Conservation (phyloP, 805 yeast genomes). For the Starmerella stigmatis region DNA sequence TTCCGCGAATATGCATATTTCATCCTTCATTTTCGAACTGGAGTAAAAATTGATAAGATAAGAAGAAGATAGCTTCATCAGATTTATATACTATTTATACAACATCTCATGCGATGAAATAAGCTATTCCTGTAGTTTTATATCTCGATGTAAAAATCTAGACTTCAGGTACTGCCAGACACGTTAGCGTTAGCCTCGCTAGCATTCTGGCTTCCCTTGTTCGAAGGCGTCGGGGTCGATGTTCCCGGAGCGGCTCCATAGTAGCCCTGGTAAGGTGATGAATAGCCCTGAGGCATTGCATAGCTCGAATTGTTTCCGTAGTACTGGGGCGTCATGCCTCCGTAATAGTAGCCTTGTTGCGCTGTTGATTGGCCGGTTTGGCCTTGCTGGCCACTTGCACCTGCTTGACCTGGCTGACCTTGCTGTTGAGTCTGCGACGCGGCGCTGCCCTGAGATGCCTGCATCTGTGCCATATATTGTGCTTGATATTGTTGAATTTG, state of each 20-base stretch:
- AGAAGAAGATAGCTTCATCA: too few species aligned
- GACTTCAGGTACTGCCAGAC: not conserved
- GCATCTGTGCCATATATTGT: not conserved
- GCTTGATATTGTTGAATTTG: conserved; percentile 1
- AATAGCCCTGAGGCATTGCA: conserved; percentile 1
- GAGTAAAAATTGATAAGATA: too few species aligned
- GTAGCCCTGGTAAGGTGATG: not conserved
- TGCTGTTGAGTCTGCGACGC: too few species aligned
- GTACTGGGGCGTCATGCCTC: not conserved
- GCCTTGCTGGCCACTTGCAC: too few species aligned
- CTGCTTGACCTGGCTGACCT: not conserved
- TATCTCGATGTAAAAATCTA: too few species aligned
- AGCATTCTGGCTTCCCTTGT: not conserved
- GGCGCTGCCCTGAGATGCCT: not conserved
- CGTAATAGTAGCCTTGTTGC: not conserved
- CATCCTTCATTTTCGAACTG: too few species aligned
- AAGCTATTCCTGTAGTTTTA: too few species aligned
- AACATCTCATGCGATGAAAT: too few species aligned
- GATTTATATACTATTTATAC: too few species aligned
- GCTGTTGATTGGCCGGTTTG: not conserved
- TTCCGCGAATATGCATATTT: too few species aligned
- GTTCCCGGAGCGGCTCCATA: conserved; percentile 1
- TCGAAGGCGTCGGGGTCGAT: not conserved
- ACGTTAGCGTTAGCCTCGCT: not conserved
- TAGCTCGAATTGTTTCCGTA: not conserved